Percentiles rank a stretch among this genome's conserved stretches.
Evolutionary conservation across 306 rosid species (phyloP).

Genomic region (Carpinus fangiana): DNA sequence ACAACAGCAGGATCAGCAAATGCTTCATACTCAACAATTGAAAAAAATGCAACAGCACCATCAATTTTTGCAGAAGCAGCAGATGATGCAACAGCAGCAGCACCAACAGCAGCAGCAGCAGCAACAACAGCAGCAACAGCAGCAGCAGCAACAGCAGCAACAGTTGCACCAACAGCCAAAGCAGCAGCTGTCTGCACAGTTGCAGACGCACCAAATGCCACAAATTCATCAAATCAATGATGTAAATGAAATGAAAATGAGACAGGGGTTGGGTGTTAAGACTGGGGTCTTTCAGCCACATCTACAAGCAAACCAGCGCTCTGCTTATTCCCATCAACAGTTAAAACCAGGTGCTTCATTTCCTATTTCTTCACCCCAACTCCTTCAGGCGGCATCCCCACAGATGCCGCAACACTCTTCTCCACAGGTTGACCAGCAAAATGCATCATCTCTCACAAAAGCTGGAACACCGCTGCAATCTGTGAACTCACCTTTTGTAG

Average conservation of each 20-base stretch:
- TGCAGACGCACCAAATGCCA: constrained; percentile 65
- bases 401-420: constrained; percentile 86
- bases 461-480: constrained; percentile 79
- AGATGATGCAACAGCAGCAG: constrained; percentile 35
- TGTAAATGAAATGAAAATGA: constrained; percentile 63
- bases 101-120: constrained; percentile 32
- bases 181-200: constrained; percentile 65
- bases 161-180: constrained; percentile 62
- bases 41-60: constrained; percentile 60
- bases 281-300: constrained; percentile 77
- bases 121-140: constrained; percentile 43
- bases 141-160: constrained; percentile 47
- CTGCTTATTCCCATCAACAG: constrained; percentile 71
- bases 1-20: constrained; percentile 66
- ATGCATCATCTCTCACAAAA: constrained; percentile 54
- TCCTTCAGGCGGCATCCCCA: constrained; percentile 81
- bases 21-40: constrained; percentile 51
- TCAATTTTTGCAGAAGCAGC: constrained; percentile 51
- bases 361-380: constrained; percentile 71
- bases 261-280: constrained; percentile 64
- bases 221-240: constrained; percentile 75
- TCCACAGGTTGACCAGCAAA: constrained; percentile 88
- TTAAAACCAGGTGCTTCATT: constrained; percentile 64
- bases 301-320: constrained; percentile 62
- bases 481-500: constrained; percentile 78